These are phyloP conservation scores for Pelargonium fulgidum DNA, from an alignment of 441 rosid genomes.

Conservation along the genomic window DNA sequence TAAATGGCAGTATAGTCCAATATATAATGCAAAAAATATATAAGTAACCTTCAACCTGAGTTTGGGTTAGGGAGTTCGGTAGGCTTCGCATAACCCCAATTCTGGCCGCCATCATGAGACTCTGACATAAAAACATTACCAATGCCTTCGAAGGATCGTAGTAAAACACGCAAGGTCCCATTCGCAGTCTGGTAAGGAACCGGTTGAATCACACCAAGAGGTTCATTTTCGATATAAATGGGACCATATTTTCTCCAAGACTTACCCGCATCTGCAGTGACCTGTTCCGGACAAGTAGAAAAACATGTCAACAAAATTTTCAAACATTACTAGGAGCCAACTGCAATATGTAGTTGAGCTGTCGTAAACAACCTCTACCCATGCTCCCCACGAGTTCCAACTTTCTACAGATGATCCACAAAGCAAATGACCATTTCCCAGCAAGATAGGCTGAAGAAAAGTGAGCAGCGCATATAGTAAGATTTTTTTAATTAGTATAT, in stretches of 20 bases:
- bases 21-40: slow-evolving; percentile 2
- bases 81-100: slow-evolving; percentile 61
- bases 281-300: slow-evolving; percentile 32
- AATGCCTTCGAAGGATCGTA: slow-evolving; percentile 54
- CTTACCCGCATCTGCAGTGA: slow-evolving; percentile 56
- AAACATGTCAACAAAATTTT: slow-evolving; percentile 2
- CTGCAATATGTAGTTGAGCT: slow-evolving; percentile 4
- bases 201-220: slow-evolving; percentile 91
- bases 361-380: slow-evolving; percentile 54
- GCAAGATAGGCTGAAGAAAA: slow-evolving; percentile 57
- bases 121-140: slow-evolving; percentile 69
- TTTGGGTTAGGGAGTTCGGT: slow-evolving; percentile 81
- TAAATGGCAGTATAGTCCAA: background rate
- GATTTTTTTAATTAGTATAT: background rate
- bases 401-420: slow-evolving; percentile 90
- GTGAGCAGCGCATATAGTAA: no score
- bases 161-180: slow-evolving; percentile 56
- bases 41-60: slow-evolving; percentile 49
- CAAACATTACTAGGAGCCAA: slow-evolving; percentile 18
- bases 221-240: slow-evolving; percentile 46
- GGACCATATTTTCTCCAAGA: slow-evolving; percentile 85
- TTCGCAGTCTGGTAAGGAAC: slow-evolving; percentile 58
- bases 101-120: slow-evolving; percentile 64
- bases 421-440: slow-evolving; percentile 57
- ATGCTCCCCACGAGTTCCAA: slow-evolving; percentile 96